Base-by-base conservation (phyloP, 257 asterid genomes). In the Solanum chaucha region DNA sequence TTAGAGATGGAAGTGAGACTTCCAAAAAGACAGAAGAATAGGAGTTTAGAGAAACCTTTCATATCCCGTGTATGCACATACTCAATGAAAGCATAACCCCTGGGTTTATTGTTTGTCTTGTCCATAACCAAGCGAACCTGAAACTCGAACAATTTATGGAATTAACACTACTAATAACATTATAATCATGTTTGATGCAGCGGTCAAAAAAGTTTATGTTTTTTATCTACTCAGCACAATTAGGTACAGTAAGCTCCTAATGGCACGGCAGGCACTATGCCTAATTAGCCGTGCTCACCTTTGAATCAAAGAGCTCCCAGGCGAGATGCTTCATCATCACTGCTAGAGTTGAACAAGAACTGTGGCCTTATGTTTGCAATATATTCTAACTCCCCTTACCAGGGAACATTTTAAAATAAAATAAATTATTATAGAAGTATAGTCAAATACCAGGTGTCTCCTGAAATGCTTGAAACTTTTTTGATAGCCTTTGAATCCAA, bases 201-300 rank as follows among this genome's bases (percentile, higher is more conserved):
- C 8, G 5, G 85, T 30, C 68, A 46, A 81, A 46, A 48, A 48
- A 15, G 61, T 17, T 46, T 28, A 28, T 48, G 85, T 35, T 46
- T 86, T 86, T 51, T 32, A 81, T 68, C 72, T 82, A 46, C 82
- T n/a, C 17, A 74, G 28, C 8, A 46, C 85, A 13, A 88, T 85
- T 82, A 75, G 83, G 87, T 59, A 86, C 87, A 89, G 86, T 87
- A 92, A 89, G 94, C 92, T 93, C 97, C 94, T 90, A 93, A 89
- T 89, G 96, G 99, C 99, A 97, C 98, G 98, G 99, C 99, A 89
- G 98, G 99, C 99, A 93, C 89, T 89, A 91, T 78, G 98, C 99
- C 99, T 93, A 93, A 92, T 91, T 92, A 94, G 98, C 98, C 98
- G 98, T 95, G 99, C 99, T 94, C 98, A 95, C 99, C 98, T 96